Evolutionary conservation across 108 stramenopile genomes (phyloP).

Genomic region (Fragilaria crotonensis): DNA sequence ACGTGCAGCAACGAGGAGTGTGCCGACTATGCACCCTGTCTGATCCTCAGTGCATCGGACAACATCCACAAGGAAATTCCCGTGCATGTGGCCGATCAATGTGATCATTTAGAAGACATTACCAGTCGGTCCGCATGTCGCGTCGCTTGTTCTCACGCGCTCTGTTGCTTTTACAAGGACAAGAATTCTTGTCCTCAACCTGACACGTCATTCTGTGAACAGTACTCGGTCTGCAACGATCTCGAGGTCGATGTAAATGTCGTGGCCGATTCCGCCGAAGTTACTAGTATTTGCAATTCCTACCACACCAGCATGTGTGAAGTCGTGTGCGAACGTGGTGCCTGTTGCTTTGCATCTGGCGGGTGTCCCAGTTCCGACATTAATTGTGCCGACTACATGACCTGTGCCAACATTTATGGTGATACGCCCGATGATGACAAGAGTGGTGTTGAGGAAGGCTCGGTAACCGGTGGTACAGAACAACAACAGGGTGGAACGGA

Average conservation of each 20-base stretch:
- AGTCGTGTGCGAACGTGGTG: conserved; percentile 10
- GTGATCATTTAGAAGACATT: conserved; percentile 1
- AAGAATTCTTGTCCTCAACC: not conserved
- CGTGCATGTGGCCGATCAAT: not conserved
- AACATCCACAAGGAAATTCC: conserved; percentile 1
- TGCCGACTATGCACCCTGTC: conserved; percentile 15
- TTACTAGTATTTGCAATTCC: not conserved
- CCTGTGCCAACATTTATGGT: not conserved
- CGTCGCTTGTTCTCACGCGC: conserved; percentile 1
- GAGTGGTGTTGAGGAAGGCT: not conserved
- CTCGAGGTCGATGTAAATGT: not conserved
- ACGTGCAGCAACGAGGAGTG: conserved; percentile 11
- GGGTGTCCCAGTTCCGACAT: conserved; percentile 5
- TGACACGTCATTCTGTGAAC: not conserved
- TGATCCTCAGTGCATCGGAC: conserved; percentile 4
- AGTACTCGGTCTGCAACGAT: conserved; percentile 2
- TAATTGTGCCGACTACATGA: conserved; percentile 5
- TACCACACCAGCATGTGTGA: not conserved
- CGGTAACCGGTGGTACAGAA: not conserved
- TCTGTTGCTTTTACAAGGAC: conserved; percentile 5
- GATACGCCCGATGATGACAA: not conserved
- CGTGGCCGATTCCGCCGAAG: conserved; percentile 4
- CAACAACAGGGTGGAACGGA: not conserved
- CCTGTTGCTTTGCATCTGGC: conserved; percentile 13
- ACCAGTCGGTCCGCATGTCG: not conserved